These are phyloP conservation scores for Vaucheria bursata DNA, from an alignment of 352 stramenopile genomes.

Conservation along the genomic window DNA sequence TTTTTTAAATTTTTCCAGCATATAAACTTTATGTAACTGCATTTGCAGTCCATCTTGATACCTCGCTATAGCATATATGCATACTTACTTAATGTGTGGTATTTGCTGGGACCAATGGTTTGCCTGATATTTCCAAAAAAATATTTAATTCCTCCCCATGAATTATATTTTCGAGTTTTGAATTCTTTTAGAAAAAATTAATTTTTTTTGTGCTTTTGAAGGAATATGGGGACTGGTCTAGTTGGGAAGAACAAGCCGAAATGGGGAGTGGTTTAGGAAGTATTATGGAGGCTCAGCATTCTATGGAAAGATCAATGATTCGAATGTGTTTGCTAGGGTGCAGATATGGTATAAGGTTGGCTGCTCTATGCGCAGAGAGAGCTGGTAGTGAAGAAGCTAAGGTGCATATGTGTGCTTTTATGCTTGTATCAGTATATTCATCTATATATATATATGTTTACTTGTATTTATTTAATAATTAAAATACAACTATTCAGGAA, in stretches of 20 bases:
- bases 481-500: background rate
- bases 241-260: background rate
- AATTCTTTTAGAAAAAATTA: background rate
- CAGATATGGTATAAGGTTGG: constrained; percentile 31
- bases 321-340: constrained; percentile 55
- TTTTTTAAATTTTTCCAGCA: too few species aligned
- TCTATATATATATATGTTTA: too few species aligned
- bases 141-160: too few species aligned
- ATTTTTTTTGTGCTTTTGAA: background rate
- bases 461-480: constrained; percentile 1
- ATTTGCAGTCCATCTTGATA: too few species aligned
- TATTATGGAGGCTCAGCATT: constrained; percentile 19
- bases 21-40: too few species aligned
- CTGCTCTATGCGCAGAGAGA: constrained; percentile 18
- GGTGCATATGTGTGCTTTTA: background rate
- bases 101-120: too few species aligned
- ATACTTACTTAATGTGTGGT: too few species aligned
- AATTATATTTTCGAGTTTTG: too few species aligned
- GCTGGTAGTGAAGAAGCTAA: background rate
- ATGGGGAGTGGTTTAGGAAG: background rate
- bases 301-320: constrained; percentile 78
- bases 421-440: background rate
- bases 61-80: too few species aligned
- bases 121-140: too few species aligned
- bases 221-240: too few species aligned